Evolutionary conservation across 805 yeast genomes (phyloP).

Genomic region (Lipomyces chichibuensis): DNA sequence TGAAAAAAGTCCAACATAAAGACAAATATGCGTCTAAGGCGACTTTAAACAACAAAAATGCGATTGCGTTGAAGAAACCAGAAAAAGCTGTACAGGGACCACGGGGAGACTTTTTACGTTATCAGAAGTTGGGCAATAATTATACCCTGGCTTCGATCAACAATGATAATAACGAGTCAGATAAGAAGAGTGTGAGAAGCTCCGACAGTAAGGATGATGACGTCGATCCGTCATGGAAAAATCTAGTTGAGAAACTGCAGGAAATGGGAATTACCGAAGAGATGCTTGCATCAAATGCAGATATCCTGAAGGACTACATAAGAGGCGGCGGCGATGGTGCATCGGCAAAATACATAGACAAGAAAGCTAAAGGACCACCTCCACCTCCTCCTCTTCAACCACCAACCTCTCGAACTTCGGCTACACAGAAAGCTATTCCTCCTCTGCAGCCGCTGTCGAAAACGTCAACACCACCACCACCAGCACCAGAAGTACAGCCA

Average conservation of each 20-base stretch:
- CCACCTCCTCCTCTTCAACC: slow-evolving; percentile 35
- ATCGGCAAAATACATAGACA: slow-evolving; percentile 52
- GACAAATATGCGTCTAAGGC: slow-evolving; percentile 85
- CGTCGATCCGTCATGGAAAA: slow-evolving; percentile 60
- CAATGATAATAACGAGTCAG: slow-evolving; percentile 21
- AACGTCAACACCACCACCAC: slow-evolving; percentile 13
- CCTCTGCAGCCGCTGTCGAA: slow-evolving; percentile 24
- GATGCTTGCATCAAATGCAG: slow-evolving; percentile 76
- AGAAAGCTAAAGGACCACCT: slow-evolving; percentile 36
- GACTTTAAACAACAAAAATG: slow-evolving; percentile 83
- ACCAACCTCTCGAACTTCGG: slow-evolving; percentile 14
- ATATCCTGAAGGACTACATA: slow-evolving; percentile 78
- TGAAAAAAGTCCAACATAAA: slow-evolving; percentile 71
- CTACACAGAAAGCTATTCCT: slow-evolving; percentile 40
- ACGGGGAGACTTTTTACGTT: slow-evolving; percentile 51
- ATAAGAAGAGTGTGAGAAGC: slow-evolving; percentile 25
- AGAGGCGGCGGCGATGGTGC: slow-evolving; percentile 71
- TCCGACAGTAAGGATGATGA: slow-evolving; percentile 51
- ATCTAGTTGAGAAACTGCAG: slow-evolving; percentile 70
- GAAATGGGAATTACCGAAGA: slow-evolving; percentile 82
- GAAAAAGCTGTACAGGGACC: slow-evolving; percentile 56
- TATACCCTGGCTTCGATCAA: slow-evolving; percentile 46
- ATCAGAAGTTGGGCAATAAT: slow-evolving; percentile 32
- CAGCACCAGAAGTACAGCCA: slow-evolving; percentile 47
- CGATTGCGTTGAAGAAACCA: slow-evolving; percentile 72